These are phyloP conservation scores for Pythium diclinum DNA, from an alignment of 352 stramenopile species.

Conservation along the genomic window DNA sequence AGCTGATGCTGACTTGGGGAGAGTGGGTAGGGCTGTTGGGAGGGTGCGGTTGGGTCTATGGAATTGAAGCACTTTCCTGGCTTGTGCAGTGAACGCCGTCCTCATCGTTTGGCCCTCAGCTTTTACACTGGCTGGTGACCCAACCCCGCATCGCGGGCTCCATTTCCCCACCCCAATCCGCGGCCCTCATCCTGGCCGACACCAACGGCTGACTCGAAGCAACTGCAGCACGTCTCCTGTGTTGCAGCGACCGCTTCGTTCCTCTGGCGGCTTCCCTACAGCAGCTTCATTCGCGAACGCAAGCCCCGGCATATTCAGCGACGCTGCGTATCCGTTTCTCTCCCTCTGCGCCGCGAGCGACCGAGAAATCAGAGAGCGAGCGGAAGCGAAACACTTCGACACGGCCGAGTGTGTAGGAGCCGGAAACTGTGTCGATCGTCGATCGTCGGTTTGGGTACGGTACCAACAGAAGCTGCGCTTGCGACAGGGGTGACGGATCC, in stretches of 20 bases:
- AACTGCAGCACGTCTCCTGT: neutral
- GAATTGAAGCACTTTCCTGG: conserved; percentile 17
- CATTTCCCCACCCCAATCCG: neutral
- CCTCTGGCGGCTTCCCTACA: neutral
- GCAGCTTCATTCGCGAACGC: conserved; percentile 2
- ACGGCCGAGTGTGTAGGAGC: neutral
- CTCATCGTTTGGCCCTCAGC: neutral
- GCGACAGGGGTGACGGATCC: conserved; percentile 5
- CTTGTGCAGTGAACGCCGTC: conserved; percentile 20
- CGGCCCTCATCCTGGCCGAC: neutral
- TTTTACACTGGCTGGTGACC: conserved; percentile 3
- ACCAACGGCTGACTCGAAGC: conserved; percentile 1
- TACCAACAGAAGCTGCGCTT: conserved; percentile 5
- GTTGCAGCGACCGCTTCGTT: neutral
- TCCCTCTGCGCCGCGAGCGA: neutral
- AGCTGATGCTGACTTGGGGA: conserved; percentile 7
- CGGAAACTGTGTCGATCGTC: neutral
- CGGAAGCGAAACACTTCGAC: neutral
- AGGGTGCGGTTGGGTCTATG: conserved; percentile 7
- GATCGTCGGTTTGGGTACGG: conserved; percentile 2
- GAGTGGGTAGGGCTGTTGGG: conserved; percentile 8
- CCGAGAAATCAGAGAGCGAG: neutral
- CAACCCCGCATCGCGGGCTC: neutral
- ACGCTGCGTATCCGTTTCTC: conserved; percentile 6
- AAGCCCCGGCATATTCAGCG: conserved; percentile 1